Evolutionary conservation across 345 rosid genomes (phyloP).

Genomic region (Bruguiera parviflora): DNA sequence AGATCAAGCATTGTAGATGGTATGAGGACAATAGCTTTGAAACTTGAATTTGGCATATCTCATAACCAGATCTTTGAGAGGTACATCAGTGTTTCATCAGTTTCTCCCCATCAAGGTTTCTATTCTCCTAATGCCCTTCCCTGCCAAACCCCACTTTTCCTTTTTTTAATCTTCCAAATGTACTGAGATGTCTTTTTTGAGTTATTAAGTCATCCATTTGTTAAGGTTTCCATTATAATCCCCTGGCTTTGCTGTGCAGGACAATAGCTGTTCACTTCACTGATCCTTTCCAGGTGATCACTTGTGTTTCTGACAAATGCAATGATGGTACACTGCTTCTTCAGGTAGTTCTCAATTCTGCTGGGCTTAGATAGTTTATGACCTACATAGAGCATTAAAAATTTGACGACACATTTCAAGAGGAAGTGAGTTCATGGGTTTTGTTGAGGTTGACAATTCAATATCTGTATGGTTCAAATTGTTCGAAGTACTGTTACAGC

Average conservation of each 20-base stretch:
- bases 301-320: constrained; percentile 75
- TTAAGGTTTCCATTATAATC: constrained; percentile 11
- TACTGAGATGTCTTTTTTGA: too few relatives aligned
- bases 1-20: constrained; percentile 83
- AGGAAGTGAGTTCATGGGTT: not conserved
- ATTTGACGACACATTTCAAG: not conserved
- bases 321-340: constrained; percentile 72
- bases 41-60: constrained; percentile 87
- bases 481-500: not conserved
- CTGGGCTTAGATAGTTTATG: not conserved
- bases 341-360: constrained; percentile 52
- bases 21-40: constrained; percentile 94
- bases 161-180: not conserved
- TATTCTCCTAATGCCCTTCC: not conserved
- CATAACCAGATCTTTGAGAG: constrained; percentile 92
- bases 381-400: not conserved
- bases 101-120: not conserved
- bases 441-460: not conserved
- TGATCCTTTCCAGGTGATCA: constrained; percentile 85
- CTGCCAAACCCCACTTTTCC: not conserved
- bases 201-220: not conserved
- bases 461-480: not conserved
- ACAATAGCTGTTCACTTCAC: constrained; percentile 95
- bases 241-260: constrained; percentile 38
- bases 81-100: constrained; percentile 30